Conservation (phyloP, 768 basidiomycete species). For the Mycena rebaudengoi region DNA sequence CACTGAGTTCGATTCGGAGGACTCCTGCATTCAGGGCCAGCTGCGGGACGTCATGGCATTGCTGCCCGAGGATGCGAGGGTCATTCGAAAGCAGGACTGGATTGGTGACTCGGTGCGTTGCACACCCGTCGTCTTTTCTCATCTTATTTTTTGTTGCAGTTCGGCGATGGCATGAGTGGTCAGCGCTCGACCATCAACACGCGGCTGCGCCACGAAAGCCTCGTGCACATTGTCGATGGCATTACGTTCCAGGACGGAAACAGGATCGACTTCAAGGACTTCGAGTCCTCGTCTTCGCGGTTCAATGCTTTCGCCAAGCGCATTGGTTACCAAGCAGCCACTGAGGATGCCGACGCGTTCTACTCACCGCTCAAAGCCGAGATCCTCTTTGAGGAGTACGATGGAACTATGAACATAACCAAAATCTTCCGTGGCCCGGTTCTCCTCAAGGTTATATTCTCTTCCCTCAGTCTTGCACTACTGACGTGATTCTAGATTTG, state of each 20-base stretch:
- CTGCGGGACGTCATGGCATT: not conserved
- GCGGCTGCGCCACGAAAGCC: slow-evolving; percentile 6
- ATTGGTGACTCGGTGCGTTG: not conserved
- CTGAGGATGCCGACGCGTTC: not conserved
- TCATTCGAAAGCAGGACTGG: not conserved
- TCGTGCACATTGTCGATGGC: not conserved
- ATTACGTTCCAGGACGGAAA: not conserved
- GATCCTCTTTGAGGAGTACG: not conserved
- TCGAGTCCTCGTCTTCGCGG: not conserved
- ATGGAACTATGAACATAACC: not conserved
- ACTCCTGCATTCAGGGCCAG: slow-evolving; percentile 4
- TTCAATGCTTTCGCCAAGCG: not conserved
- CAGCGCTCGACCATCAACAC: slow-evolving; percentile 1
- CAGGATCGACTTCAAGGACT: not conserved
- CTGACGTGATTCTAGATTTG: not conserved
- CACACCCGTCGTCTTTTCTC: not conserved
- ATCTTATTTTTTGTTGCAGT: not conserved
- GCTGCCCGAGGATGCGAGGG: slow-evolving; percentile 6
- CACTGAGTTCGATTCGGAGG: slow-evolving; percentile 5
- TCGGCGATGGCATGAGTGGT: slow-evolving; percentile 1
- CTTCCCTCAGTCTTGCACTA: not conserved
- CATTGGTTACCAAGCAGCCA: not conserved
- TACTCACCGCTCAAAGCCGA: not conserved
- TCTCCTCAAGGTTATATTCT: not conserved
- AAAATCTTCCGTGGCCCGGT: not conserved